A percentile compares a stretch with the other conserved stretches of the same genome.
These are phyloP conservation scores for Orbilia javanica DNA, from an alignment of 2,329 filamentous ascomycete genomes.

Conservation along the genomic window DNA sequence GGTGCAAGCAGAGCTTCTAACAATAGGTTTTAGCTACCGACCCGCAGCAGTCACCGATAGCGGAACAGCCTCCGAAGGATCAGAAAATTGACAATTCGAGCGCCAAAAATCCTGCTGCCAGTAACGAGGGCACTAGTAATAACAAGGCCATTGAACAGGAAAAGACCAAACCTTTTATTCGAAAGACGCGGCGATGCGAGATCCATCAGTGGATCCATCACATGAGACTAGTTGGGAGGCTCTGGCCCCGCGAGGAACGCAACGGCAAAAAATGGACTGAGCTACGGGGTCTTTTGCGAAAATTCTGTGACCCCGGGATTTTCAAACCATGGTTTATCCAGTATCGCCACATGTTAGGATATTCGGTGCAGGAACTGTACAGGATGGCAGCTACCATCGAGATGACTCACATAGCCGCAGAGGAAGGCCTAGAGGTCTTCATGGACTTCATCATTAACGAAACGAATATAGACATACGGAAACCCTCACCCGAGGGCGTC, in stretches of 20 bases:
- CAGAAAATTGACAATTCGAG: not conserved
- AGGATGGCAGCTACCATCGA: not conserved
- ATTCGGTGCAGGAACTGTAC: not conserved
- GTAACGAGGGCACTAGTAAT: not conserved
- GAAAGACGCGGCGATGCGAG: conserved; percentile 12
- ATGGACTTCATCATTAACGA: conserved; percentile 29
- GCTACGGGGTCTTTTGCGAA: conserved; percentile 19
- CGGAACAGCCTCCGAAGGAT: not conserved
- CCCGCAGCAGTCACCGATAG: too few species aligned
- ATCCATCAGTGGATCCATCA: conserved; percentile 19
- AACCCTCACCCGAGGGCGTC: not conserved
- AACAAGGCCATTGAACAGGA: not conserved
- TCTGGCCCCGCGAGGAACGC: conserved; percentile 33
- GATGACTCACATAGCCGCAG: not conserved
- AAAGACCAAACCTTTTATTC: not conserved
- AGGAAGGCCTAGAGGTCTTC: not conserved
- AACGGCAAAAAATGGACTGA: conserved; percentile 23
- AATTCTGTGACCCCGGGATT: conserved; percentile 16
- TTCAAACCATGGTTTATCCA: conserved; percentile 24
- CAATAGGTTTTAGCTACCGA: too few species aligned
- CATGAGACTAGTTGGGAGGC: not conserved
- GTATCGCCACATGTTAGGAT: not conserved
- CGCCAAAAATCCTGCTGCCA: not conserved
- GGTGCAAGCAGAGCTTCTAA: too few species aligned
- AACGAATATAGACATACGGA: not conserved